A percentile compares a stretch with the other conserved stretches of the same genome.
phyloP scores from a whole-genome alignment of 768 basidiomycete genomes.

The Boletellus ananas region DNA sequence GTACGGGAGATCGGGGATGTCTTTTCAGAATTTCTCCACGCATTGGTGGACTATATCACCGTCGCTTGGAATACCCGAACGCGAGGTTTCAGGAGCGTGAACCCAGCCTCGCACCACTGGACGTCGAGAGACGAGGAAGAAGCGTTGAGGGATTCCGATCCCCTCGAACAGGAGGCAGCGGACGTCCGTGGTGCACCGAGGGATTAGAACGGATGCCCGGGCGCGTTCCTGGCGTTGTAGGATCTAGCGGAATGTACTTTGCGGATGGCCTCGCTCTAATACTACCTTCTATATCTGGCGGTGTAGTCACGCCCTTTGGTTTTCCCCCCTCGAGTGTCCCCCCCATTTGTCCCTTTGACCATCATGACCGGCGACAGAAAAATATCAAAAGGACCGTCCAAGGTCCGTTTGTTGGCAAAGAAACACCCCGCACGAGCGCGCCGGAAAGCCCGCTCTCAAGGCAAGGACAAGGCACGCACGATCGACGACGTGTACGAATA shows the following conservation, averaged over 20 bases:
- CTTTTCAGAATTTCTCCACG: slow-evolving; percentile 16
- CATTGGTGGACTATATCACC: slow-evolving; percentile 8
- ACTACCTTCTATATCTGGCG: slow-evolving; percentile 26
- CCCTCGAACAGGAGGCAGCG: slow-evolving; percentile 18
- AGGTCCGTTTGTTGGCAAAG: slow-evolving; percentile 12
- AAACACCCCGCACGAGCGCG: slow-evolving; percentile 49
- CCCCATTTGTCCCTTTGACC: not conserved
- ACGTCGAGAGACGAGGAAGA: slow-evolving; percentile 31
- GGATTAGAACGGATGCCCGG: not conserved
- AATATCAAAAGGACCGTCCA: slow-evolving; percentile 11
- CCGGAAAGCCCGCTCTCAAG: slow-evolving; percentile 31
- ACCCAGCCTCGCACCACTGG: slow-evolving; percentile 30
- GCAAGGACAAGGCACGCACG: slow-evolving; percentile 23
- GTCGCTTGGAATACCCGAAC: slow-evolving; percentile 18
- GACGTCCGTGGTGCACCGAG: not conserved
- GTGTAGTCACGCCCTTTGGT: slow-evolving; percentile 4
- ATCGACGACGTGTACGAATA: slow-evolving; percentile 65
- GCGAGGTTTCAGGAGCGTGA: slow-evolving; percentile 11
- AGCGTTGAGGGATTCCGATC: slow-evolving; percentile 21
- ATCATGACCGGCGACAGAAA: slow-evolving; percentile 18
- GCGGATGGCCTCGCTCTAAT: not conserved
- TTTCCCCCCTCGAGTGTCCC: slow-evolving; percentile 5
- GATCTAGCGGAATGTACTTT: slow-evolving; percentile 1
- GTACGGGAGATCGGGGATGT: slow-evolving; percentile 21
- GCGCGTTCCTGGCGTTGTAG: slow-evolving; percentile 7